Percentiles rank a stretch among this genome's conserved stretches.
phyloP scores from a whole-genome alignment of 2,329 filamentous ascomycete species.

The Fusarium falciforme region DNA sequence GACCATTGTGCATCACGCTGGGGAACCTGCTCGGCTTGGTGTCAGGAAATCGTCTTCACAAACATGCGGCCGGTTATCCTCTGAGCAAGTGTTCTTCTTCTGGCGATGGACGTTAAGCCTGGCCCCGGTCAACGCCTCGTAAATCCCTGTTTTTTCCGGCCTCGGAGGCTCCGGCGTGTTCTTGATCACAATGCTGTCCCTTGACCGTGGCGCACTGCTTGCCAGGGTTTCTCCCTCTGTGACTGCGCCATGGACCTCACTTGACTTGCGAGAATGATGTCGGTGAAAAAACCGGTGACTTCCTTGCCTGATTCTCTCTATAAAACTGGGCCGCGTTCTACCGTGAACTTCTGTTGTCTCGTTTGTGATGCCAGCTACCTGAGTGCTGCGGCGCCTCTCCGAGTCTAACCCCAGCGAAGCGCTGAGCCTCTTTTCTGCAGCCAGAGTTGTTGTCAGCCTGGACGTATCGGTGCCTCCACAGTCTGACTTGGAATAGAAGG shows the following conservation, averaged over 20 bases:
- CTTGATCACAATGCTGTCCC: constrained; percentile 37
- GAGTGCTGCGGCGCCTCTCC: constrained; percentile 43
- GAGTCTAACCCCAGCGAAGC: constrained; percentile 40
- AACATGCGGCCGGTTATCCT: constrained; percentile 48
- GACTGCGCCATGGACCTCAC: not conserved
- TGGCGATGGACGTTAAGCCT: constrained; percentile 15
- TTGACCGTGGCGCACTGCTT: constrained; percentile 16
- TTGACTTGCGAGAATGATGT: constrained; percentile 32
- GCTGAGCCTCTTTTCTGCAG: constrained; percentile 34
- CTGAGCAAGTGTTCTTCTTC: constrained; percentile 45
- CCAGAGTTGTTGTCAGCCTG: not conserved
- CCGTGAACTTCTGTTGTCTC: constrained; percentile 18
- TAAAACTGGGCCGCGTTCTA: constrained; percentile 38
- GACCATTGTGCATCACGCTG: not conserved
- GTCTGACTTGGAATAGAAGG: constrained; percentile 28
- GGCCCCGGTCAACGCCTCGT: constrained; percentile 41
- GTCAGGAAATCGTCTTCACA: constrained; percentile 43
- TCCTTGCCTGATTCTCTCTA: constrained; percentile 45
- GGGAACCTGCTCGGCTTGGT: constrained; percentile 15
- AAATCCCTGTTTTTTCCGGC: constrained; percentile 34
- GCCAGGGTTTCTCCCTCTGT: not conserved
- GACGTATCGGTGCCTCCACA: not conserved
- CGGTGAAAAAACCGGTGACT: constrained; percentile 41
- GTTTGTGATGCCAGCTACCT: constrained; percentile 10
- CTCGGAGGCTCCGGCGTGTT: constrained; percentile 27